Percentiles rank a stretch among this genome's conserved stretches.
Conservation (phyloP, 345 rosid species). For the Mangifera indica region DNA sequence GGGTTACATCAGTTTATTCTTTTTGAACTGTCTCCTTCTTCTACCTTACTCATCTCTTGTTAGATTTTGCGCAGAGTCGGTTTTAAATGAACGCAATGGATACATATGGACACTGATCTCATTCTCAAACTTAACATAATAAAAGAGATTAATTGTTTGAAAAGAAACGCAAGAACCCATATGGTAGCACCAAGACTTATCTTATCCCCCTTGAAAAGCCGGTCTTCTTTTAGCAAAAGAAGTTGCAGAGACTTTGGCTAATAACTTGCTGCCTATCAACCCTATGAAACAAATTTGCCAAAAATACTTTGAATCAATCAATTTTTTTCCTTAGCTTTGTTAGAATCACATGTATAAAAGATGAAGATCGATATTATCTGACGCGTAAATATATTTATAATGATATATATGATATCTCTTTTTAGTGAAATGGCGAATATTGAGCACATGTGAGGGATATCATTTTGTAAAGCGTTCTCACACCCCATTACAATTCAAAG, state of each 20-base stretch:
- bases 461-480: neutral
- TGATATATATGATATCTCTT: neutral
- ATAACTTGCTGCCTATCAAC: neutral
- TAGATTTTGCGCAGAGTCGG: neutral
- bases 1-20: constrained; percentile 31
- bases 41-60: neutral
- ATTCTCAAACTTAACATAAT: too few species aligned
- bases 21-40: constrained; percentile 31
- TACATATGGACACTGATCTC: constrained; percentile 16
- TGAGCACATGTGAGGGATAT: neutral
- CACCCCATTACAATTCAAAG: neutral
- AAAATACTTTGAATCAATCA: neutral
- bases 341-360: neutral
- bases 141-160: too few species aligned
- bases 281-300: neutral
- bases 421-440: neutral
- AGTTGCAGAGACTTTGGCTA: neutral
- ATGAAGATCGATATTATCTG: neutral
- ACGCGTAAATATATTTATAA: too few species aligned
- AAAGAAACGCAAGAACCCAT: too few species aligned
- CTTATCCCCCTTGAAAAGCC: neutral
- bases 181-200: too few species aligned
- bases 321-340: neutral
- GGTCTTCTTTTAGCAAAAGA: neutral
- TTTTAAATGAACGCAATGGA: constrained; percentile 22